Conservation (phyloP, 805 yeast genomes). For the Ogataea haglerorum region DNA sequence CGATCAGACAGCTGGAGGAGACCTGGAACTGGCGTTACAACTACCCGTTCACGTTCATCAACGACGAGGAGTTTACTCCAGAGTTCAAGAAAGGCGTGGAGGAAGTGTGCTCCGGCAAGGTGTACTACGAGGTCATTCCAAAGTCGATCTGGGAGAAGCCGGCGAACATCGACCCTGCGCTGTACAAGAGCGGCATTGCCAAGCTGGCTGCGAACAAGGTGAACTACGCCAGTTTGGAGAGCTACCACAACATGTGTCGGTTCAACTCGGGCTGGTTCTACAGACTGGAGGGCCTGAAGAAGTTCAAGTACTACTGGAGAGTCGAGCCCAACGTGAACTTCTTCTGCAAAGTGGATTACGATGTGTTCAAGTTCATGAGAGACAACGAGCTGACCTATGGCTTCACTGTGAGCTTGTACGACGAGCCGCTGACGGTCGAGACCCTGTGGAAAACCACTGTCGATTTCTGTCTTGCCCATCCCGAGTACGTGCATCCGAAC, state of each 20-base stretch:
- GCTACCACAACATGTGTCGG: conserved; percentile 90
- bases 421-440: conserved; percentile 60
- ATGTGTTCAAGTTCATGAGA: conserved; percentile 76
- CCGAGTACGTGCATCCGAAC: conserved; percentile 55
- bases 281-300: conserved; percentile 60
- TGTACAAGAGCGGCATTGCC: conserved; percentile 18
- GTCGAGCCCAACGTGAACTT: conserved; percentile 80
- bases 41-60: conserved; percentile 75
- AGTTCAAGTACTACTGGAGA: conserved; percentile 89
- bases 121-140: conserved; percentile 32
- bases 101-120: conserved; percentile 32
- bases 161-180: conserved; percentile 43
- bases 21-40: conserved; percentile 62
- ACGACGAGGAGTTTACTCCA: conserved; percentile 62
- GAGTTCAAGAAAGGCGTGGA: conserved; percentile 49
- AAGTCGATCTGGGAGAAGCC: conserved; percentile 62
- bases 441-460: conserved; percentile 74
- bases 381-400: conserved; percentile 72
- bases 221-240: conserved; percentile 70
- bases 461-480: conserved; percentile 57
- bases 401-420: conserved; percentile 71
- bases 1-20: conserved; percentile 58
- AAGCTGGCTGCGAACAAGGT: conserved; percentile 41
- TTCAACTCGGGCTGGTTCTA: conserved; percentile 83
- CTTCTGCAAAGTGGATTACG: conserved; percentile 75